Percentiles rank a stretch among this genome's conserved stretches.
Evolutionary conservation across 768 basidiomycete genomes (phyloP).

Genomic region (Kondoa subrosea): DNA sequence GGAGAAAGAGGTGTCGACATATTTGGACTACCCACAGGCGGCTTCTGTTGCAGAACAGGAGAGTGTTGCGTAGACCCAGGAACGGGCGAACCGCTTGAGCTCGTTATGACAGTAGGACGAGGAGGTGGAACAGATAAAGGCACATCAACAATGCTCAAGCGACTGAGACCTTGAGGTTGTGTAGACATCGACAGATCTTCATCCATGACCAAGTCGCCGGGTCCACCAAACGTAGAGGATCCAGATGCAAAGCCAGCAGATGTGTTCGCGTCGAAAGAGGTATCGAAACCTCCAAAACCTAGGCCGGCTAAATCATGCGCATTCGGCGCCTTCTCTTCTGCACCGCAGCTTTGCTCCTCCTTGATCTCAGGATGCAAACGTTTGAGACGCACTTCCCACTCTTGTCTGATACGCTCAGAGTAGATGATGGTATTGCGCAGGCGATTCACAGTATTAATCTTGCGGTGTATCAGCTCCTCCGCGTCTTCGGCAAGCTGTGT

Average conservation of each 20-base stretch:
- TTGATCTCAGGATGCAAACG: constrained; percentile 10
- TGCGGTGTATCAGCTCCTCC: constrained; percentile 75
- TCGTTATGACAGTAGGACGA: neutral
- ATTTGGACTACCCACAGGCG: neutral
- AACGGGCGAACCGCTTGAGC: neutral
- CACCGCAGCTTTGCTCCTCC: constrained; percentile 34
- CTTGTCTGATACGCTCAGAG: constrained; percentile 87
- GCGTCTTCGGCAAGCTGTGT: constrained; percentile 68
- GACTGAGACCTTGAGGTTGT: constrained; percentile 9
- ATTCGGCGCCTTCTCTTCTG: neutral
- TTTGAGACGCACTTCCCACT: constrained; percentile 84
- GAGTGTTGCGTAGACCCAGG: neutral
- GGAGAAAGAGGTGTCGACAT: constrained; percentile 56
- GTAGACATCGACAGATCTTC: constrained; percentile 8
- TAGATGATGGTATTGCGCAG: constrained; percentile 95
- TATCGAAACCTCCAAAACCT: neutral
- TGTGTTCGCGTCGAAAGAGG: neutral
- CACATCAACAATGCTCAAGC: neutral
- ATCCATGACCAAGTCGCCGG: neutral
- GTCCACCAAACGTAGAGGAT: neutral
- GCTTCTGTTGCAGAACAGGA: neutral
- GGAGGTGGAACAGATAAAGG: constrained; percentile 3
- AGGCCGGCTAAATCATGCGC: neutral
- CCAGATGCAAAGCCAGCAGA: neutral
- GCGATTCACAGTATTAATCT: constrained; percentile 83